Base-by-base conservation (phyloP, 2,329 filamentous ascomycete species). In the Cladosporium sphaerospermum region DNA sequence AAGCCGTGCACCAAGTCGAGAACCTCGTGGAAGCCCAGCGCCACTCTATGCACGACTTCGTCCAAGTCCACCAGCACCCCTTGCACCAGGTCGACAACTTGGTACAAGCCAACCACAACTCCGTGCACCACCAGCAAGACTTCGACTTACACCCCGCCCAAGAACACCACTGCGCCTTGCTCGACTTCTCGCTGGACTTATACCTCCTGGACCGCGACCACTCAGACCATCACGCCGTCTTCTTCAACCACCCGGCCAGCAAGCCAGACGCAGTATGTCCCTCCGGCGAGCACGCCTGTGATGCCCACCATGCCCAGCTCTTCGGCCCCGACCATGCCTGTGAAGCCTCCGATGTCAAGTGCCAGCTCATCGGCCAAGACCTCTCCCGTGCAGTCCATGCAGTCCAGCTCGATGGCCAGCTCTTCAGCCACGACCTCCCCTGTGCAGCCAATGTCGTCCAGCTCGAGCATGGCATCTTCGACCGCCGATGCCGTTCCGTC, bases 171-270 rank as follows among this genome's bases (percentile, higher is more conserved):
- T 14, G 37, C 50, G n/a, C 34, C 33, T 11, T 53, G 50, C 43
- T 28, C 50, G 10, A 33, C 42, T 9, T 33, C 50, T 7, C 43
- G 19, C 23, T 46, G 42, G 14, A 45, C 50, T 32, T 53, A 42
- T 6, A 53, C 50, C 34, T 41, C 31, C 37, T 53, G 50, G 50
- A 53, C 50, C 31, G 19, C 28, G 9, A 53, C 50, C 14, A 53
- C 42, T 13, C 23, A 45, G 34, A 45, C 42, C 19, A 37, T 46
- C 31, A 13, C 18, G 36, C 23, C 23, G 23, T 28, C 23, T 28
- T 28, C 23, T 28, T 28, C 23, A 28, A 28, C 23, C 23, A 14
- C 9, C 14, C 7, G 11, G 10, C 28, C n/a, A 14, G 31, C 43
- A 2, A 9, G 14, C 9, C 11, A 33, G 19, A 45, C 43, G 11